phyloP scores from a whole-genome alignment of 805 yeast species.

The Pichia manshurica region DNA sequence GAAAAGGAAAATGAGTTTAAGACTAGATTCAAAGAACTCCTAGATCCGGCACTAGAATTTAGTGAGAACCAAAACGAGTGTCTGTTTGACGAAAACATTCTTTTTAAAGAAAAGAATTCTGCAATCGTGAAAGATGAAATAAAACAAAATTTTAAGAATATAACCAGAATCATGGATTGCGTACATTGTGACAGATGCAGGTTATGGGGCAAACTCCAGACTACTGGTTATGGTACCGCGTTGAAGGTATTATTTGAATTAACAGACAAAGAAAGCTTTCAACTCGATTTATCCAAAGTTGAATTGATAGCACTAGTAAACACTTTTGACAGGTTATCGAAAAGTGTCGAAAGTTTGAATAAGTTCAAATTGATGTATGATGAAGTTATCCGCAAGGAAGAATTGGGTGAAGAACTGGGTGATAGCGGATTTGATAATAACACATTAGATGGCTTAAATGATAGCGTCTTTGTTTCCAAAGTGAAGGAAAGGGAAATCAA shows the following conservation, averaged over 20 bases:
- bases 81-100: slow-evolving; percentile 40
- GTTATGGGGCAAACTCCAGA: slow-evolving; percentile 96
- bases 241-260: slow-evolving; percentile 82
- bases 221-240: slow-evolving; percentile 97
- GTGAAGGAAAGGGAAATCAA: not conserved
- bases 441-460: not conserved
- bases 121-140: slow-evolving; percentile 77
- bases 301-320: slow-evolving; percentile 88
- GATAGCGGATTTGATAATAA: not conserved
- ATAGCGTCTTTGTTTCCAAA: slow-evolving; percentile 3
- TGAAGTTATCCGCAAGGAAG: slow-evolving; percentile 25
- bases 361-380: slow-evolving; percentile 59
- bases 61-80: slow-evolving; percentile 20
- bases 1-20: slow-evolving; percentile 25
- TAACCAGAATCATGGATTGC: slow-evolving; percentile 93
- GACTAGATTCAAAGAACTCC: slow-evolving; percentile 29
- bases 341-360: slow-evolving; percentile 69
- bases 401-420: slow-evolving; percentile 15
- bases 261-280: slow-evolving; percentile 39
- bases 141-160: slow-evolving; percentile 78
- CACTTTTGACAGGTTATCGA: slow-evolving; percentile 87
- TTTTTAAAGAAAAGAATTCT: slow-evolving; percentile 41
- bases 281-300: slow-evolving; percentile 50
- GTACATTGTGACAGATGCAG: slow-evolving; percentile 98
- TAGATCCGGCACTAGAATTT: slow-evolving; percentile 25